phyloP scores from a whole-genome alignment of 495 filamentous ascomycete species.

The Penicillium argentinense region DNA sequence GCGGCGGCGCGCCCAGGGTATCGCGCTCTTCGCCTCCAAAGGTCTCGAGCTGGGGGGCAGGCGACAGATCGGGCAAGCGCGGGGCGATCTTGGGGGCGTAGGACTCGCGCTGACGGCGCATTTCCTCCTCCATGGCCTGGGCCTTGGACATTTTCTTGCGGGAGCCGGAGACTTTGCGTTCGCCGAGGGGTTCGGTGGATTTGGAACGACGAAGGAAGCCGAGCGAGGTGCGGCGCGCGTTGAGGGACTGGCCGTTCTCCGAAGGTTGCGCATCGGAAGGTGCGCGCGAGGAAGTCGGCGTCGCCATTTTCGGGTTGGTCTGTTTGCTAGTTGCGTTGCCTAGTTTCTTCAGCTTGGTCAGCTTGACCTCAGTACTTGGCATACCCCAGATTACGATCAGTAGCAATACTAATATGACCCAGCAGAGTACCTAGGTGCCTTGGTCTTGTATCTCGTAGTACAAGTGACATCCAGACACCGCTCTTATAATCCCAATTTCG shows the following conservation, averaged over 20 bases:
- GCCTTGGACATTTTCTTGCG: conserved; percentile 66
- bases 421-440: too few relatives aligned
- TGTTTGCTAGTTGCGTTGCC: conserved; percentile 2
- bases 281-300: conserved; percentile 19
- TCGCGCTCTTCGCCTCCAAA: conserved; percentile 69
- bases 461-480: too few relatives aligned
- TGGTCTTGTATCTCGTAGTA: too few relatives aligned
- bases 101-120: conserved; percentile 64
- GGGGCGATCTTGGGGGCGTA: conserved; percentile 71
- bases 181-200: conserved; percentile 61
- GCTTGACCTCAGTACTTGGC: too few relatives aligned
- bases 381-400: too few relatives aligned
- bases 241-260: conserved; percentile 29
- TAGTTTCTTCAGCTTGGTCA: too few relatives aligned
- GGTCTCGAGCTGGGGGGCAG: conserved; percentile 62
- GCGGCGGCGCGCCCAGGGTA: conserved; percentile 14
- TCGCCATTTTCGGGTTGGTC: conserved; percentile 18
- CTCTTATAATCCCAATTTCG: too few relatives aligned
- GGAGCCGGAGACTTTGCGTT: conserved; percentile 51
- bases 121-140: conserved; percentile 62
- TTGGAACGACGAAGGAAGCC: conserved; percentile 78
- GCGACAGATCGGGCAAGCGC: conserved; percentile 73
- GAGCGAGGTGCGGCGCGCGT: conserved; percentile 44
- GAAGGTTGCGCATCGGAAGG: conserved; percentile 20
- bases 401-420: too few relatives aligned